Conservation (phyloP, 495 filamentous ascomycete species). For the Lasiosphaeria hispida region DNA sequence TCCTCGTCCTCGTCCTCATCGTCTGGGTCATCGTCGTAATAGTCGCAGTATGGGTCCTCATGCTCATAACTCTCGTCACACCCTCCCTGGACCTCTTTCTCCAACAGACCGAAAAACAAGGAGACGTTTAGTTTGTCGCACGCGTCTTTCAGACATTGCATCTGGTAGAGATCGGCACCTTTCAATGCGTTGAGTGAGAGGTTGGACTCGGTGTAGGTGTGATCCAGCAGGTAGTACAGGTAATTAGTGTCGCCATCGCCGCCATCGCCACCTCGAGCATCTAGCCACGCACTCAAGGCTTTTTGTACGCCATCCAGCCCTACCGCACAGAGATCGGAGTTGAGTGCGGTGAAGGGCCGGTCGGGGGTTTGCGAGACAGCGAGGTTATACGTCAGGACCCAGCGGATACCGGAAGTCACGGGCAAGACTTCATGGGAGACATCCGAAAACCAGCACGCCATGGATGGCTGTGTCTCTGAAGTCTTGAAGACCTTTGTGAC, state of each 20-base stretch:
- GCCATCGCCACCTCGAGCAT: slow-evolving; percentile 1
- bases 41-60: background rate
- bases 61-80: slow-evolving; percentile 2
- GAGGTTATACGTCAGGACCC: slow-evolving; percentile 57
- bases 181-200: slow-evolving; percentile 42
- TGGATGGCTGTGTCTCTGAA: slow-evolving; percentile 39
- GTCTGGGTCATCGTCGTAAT: background rate
- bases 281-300: slow-evolving; percentile 27
- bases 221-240: slow-evolving; percentile 43
- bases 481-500: slow-evolving; percentile 36
- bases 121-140: slow-evolving; percentile 33
- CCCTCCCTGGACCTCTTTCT: too few relatives aligned
- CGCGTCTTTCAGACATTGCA: slow-evolving; percentile 28
- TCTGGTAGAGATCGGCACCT: slow-evolving; percentile 33
- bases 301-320: too few relatives aligned
- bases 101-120: slow-evolving; percentile 38
- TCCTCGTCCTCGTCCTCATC: slow-evolving; percentile 10
- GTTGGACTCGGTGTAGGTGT: slow-evolving; percentile 48
- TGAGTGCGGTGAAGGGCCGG: slow-evolving; percentile 10
- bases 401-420: slow-evolving; percentile 49
- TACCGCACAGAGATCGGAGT: too few relatives aligned
- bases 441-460: slow-evolving; percentile 53
- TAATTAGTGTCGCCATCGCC: slow-evolving; percentile 1
- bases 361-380: slow-evolving; percentile 23
- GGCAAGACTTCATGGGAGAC: slow-evolving; percentile 53